Evolutionary conservation across 1,284 basidiomycete species (phyloP), one percentile per base, ranked within the genome.

Genomic region (Ustilago nuda): DNA sequence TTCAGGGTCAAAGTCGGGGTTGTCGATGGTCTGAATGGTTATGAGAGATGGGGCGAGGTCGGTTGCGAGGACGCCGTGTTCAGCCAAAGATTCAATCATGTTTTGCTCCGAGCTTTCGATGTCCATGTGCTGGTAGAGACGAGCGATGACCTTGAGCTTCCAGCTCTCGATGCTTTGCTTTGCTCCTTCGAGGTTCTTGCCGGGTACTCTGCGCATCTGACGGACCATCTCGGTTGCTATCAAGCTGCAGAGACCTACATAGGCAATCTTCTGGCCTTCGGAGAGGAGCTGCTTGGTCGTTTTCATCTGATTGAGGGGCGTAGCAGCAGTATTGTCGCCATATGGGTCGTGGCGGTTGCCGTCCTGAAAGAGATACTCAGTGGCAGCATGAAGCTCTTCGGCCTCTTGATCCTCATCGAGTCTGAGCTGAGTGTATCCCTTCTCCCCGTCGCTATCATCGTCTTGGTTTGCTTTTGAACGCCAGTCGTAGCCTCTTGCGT

Each of bases 91-190:
- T 39, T 85, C 81, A 61, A 85, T 85, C 84, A 85, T 85, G n/a
- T 57, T 56, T 70, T 85, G 83, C 62, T 85, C 83, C 36, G 68
- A 61, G 13, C 63, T 56, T 41, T 85, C 84, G 23, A 85, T 84
- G 48, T 84, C 84, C 78, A 85, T 83, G 63, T 85, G 84, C 66
- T 85, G 82, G 56, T 81, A 85, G 51, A 85, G 71, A 33, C 84
- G 80, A 35, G 83, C 77, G 80, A 85, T 83, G 64, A 85, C 82
- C 23, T 80, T 81, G 56, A 83, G 43, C 8, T 73, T 67, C 84
- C 84, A 85, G 53, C 79, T 66, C 7, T 82, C 79, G 45, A 76
- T 73, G 60, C 78, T 84, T 15, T 75, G 59, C 36, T 74, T 77
- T 27, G 79, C 80, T 0, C 32, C 39, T 0, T 74, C 65, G 27